A percentile compares a stretch with the other conserved stretches of the same genome.
Evolutionary conservation across 1,284 basidiomycete species (phyloP).

Genomic region (Schizopora paradoxa): DNA sequence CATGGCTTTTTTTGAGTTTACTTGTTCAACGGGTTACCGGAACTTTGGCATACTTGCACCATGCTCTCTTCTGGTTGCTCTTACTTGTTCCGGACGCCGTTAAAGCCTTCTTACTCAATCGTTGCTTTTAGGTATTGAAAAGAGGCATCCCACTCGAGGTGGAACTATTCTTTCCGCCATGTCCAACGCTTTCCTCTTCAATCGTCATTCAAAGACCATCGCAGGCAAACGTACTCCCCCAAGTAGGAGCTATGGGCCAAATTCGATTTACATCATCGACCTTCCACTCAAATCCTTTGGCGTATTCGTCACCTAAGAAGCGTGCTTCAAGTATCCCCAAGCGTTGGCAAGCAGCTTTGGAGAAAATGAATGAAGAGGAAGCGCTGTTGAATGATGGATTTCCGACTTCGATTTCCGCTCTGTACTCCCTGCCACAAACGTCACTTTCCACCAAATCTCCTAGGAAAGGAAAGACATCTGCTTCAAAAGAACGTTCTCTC

Average conservation of each 20-base stretch:
- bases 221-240: constrained; percentile 6
- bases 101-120: no score
- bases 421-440: constrained; percentile 11
- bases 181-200: not conserved
- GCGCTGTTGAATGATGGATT: constrained; percentile 9
- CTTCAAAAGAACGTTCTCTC: no score
- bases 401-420: constrained; percentile 6
- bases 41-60: not conserved
- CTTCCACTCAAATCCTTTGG: constrained; percentile 2
- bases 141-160: no score
- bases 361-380: constrained; percentile 9
- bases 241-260: not conserved
- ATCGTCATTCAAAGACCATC: constrained; percentile 6
- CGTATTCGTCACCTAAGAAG: not conserved
- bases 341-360: constrained; percentile 10
- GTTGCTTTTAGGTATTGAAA: no score
- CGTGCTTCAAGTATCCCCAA: constrained; percentile 1
- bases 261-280: constrained; percentile 1
- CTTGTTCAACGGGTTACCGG: not conserved
- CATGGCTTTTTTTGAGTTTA: constrained; percentile 12
- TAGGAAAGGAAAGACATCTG: no score
- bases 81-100: constrained; percentile 10
- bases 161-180: constrained; percentile 1
- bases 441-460: no score
- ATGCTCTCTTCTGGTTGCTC: not conserved